phyloP scores from a whole-genome alignment of 1,284 basidiomycete species.

The Phlebopus sp. region DNA sequence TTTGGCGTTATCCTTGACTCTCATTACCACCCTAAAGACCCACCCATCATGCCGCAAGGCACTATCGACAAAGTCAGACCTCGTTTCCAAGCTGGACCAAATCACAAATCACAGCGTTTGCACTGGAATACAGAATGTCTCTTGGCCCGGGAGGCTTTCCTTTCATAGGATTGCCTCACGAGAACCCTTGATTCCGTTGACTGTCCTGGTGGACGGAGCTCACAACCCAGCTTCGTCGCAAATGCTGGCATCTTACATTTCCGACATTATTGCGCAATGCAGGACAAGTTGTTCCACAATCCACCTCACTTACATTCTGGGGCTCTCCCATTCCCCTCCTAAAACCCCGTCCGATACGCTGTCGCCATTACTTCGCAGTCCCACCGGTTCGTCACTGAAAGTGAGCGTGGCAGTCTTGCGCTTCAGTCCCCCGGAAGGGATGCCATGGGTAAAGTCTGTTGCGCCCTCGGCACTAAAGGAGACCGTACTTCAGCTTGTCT shows the following conservation, averaged over 20 bases:
- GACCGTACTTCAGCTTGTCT: slow-evolving; percentile 41
- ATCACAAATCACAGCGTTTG: slow-evolving; percentile 28
- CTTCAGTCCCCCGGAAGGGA: slow-evolving; percentile 76
- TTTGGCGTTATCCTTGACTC: slow-evolving; percentile 64
- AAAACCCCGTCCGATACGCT: slow-evolving; percentile 75
- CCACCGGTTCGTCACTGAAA: slow-evolving; percentile 27
- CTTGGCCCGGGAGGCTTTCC: slow-evolving; percentile 86
- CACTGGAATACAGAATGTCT: slow-evolving; percentile 55
- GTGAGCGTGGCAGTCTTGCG: slow-evolving; percentile 54
- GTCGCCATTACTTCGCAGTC: slow-evolving; percentile 50
- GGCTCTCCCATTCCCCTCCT: slow-evolving; percentile 77
- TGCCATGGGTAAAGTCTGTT: slow-evolving; percentile 86
- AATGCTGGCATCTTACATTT: slow-evolving; percentile 72
- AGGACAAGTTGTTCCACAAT: slow-evolving; percentile 22
- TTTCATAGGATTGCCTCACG: slow-evolving; percentile 48
- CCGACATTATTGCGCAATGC: slow-evolving; percentile 31
- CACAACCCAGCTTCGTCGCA: slow-evolving; percentile 87
- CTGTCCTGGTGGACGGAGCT: slow-evolving; percentile 87
- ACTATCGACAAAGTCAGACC: slow-evolving; percentile 22
- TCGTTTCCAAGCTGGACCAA: slow-evolving; percentile 20
- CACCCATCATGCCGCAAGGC: slow-evolving; percentile 33
- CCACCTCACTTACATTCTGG: slow-evolving; percentile 67
- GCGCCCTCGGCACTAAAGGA: slow-evolving; percentile 46
- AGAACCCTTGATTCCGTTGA: slow-evolving; percentile 34
- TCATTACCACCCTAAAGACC: slow-evolving; percentile 61